Base-by-base conservation (phyloP, 169 alveolate species). In the Neospora caninum region DNA sequence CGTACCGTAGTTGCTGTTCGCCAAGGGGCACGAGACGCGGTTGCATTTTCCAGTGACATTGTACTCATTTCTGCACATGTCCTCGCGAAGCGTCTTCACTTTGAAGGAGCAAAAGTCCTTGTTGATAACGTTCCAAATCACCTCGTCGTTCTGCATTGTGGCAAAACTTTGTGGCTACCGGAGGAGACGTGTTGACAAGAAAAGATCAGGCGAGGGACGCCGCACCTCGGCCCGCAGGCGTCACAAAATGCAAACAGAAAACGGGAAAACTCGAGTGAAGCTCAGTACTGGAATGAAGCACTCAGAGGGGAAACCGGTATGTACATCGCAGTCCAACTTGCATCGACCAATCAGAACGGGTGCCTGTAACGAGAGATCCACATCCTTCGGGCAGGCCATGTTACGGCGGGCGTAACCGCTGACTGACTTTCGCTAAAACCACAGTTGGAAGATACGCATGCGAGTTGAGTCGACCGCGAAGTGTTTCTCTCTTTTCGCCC, bases 1-100 rank as follows among this genome's bases (percentile, higher is more conserved):
- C 16, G 99, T 99, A 41, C 99, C 99, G 96, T 99, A 99, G 94
- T 98, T 96, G 92, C 99, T 98, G 96, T 99, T 99, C 27, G 99
- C 99, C 49, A 99, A 96, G 22, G 99, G 99, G 94, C 99, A 99
- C 0, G 99, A 98, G 80, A 97, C 97, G 94, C 99, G 97, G 93
- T 99, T 98, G 97, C 99, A 99, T 80, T 99, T 96, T 34, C 99
- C 99, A 27, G 99, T 99, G 64, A 99, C 99, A 96, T 99, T 99
- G 96, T 98, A 98, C 95, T 97, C 98, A 73, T 94, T 94, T 25
- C 95, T 70, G 94, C 96, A 94, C 80, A 94, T 54, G 84, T 88
- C 94, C 45, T 92, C 92, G 84, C 64, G 67, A 80, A 49, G 70
- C 43, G 94, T 94, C 67, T 80, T 94, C 45, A 43, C 78, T 70